A percentile compares a stretch with the other conserved stretches of the same genome.
These are phyloP conservation scores for Penicillium longicatenatum DNA, from an alignment of 495 filamentous ascomycete species.

Conservation along the genomic window DNA sequence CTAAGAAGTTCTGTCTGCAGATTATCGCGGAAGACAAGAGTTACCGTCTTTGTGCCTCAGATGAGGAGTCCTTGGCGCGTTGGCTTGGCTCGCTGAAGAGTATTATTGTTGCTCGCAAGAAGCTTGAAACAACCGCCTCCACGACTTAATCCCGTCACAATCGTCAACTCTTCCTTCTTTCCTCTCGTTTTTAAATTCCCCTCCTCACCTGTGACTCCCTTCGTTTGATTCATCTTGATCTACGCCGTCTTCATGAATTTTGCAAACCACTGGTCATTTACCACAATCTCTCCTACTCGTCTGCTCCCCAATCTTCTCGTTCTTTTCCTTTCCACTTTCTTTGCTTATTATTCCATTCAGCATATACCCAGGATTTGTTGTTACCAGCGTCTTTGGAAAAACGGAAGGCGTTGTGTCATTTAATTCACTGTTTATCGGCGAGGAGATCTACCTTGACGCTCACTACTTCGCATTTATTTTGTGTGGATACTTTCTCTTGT, in stretches of 20 bases:
- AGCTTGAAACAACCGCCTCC: conserved; percentile 27
- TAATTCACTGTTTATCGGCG: conserved; percentile 3
- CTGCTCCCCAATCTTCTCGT: neutral
- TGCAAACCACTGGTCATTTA: neutral
- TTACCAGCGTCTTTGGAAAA: neutral
- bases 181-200: neutral
- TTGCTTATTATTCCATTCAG: neutral
- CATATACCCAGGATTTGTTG: conserved; percentile 12
- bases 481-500: neutral
- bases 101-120: conserved; percentile 65
- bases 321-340: conserved; percentile 1
- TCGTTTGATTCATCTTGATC: neutral
- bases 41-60: conserved; percentile 79
- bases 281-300: neutral
- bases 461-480: neutral
- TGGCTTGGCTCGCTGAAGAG: conserved; percentile 92
- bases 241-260: neutral
- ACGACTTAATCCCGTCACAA: neutral
- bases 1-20: conserved; percentile 85
- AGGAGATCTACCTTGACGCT: neutral
- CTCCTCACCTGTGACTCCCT: neutral
- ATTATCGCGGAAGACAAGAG: conserved; percentile 93
- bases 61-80: conserved; percentile 80
- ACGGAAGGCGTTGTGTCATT: conserved; percentile 7
- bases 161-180: neutral